phyloP scores from a whole-genome alignment of 805 yeast genomes.

The Cyberlindnera bimundalis region DNA sequence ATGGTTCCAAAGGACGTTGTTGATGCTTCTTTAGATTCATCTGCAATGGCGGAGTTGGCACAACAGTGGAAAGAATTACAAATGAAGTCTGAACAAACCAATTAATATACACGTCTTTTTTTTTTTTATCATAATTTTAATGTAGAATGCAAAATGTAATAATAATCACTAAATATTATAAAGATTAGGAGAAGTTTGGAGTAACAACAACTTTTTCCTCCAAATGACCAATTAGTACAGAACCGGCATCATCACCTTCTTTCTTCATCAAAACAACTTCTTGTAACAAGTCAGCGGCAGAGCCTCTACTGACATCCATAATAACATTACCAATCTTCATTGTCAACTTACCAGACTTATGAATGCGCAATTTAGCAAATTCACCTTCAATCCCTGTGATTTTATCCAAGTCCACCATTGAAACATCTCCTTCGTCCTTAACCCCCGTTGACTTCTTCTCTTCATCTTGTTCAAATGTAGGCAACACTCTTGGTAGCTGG shows the following conservation, averaged over 20 bases:
- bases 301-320: slow-evolving; percentile 70
- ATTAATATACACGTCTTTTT: too few species aligned
- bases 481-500: slow-evolving; percentile 38
- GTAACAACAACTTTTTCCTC: slow-evolving; percentile 55
- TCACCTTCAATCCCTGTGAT: slow-evolving; percentile 42
- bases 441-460: slow-evolving; percentile 10
- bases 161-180: neutral
- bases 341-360: slow-evolving; percentile 79
- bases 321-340: slow-evolving; percentile 68
- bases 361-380: slow-evolving; percentile 71
- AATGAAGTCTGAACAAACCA: slow-evolving; percentile 23
- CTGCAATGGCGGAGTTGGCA: slow-evolving; percentile 66
- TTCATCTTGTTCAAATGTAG: slow-evolving; percentile 28
- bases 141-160: too few species aligned
- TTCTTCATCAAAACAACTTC: slow-evolving; percentile 57
- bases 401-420: slow-evolving; percentile 5
- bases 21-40: slow-evolving; percentile 71
- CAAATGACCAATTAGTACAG: slow-evolving; percentile 51
- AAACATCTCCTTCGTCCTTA: slow-evolving; percentile 9
- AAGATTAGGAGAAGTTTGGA: slow-evolving; percentile 39
- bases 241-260: slow-evolving; percentile 32
- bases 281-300: slow-evolving; percentile 65
- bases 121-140: too few species aligned
- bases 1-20: slow-evolving; percentile 91
- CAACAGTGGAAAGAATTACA: slow-evolving; percentile 52